phyloP scores from a whole-genome alignment of 2,329 filamentous ascomycete genomes.

The Phaeosphaeria sp. region DNA sequence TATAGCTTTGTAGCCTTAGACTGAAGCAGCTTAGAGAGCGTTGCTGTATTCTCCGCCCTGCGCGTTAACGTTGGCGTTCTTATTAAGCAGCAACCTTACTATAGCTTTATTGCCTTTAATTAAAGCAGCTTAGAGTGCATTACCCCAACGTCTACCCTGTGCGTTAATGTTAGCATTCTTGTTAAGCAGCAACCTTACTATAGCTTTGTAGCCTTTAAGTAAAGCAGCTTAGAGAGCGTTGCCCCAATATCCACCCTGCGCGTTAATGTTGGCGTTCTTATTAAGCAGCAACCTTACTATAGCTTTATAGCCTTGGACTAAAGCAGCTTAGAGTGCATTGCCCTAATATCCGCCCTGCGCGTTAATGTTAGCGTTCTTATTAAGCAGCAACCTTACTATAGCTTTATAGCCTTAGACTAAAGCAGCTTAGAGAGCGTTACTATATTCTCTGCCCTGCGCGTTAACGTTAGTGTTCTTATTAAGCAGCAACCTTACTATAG shows the following conservation, averaged over 20 bases:
- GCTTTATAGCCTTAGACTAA: conserved; percentile 15
- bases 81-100: conserved; percentile 2
- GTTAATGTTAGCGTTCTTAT: neutral
- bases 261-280: neutral
- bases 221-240: neutral
- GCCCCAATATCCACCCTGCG: neutral
- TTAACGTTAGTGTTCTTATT: neutral
- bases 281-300: conserved; percentile 3
- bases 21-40: too few species aligned
- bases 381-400: conserved; percentile 22
- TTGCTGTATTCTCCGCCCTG: neutral
- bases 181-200: conserved; percentile 20
- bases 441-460: neutral
- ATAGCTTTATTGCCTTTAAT: neutral
- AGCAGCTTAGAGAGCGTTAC: conserved; percentile 25
- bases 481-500: too few species aligned
- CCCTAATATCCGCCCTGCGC: neutral
- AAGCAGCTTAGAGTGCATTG: neutral
- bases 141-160: neutral
- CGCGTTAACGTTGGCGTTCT: neutral
- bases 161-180: conserved; percentile 1
- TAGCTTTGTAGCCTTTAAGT: neutral
- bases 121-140: conserved; percentile 5
- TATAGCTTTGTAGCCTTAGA: too few species aligned
- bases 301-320: too few species aligned